Base-by-base conservation (phyloP, 2,329 filamentous ascomycete species). In the Aureobasidium sp. region DNA sequence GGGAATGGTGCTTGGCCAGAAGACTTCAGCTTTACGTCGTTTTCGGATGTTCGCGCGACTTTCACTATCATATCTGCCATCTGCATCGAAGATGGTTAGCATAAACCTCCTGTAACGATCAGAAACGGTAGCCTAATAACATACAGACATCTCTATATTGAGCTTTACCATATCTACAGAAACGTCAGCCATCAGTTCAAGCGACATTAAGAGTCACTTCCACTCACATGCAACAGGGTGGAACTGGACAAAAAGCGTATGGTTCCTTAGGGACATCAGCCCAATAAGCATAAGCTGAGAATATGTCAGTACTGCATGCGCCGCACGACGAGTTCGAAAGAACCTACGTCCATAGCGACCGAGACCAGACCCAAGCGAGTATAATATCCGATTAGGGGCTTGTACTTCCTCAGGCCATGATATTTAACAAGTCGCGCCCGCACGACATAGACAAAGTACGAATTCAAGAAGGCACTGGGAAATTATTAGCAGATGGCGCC, bases 351-450 rank as follows among this genome's bases (percentile, higher is more conserved):
- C 78, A 82, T 80, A 1, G 74, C 67, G 5, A 83, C 71, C 0
- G 81, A 82, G 0, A 83, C 51, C 3, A 76, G 29, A 68, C 82
- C 79, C 17, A 83, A 76, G 48, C 75, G 74, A 29, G 78, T 76
- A 53, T 82, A 83, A 71, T 82, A 82, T 7, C 71, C 71, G 3
- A 81, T 75, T 0, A 83, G 73, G 5, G 76, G 76, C 63, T 77
- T 74, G 67, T 83, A 83, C 64, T 83, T 83, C 8, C 74, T 75
- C 3, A 82, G 70, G 1, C 78, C 78, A 57, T 81, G 78, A 24
- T 59, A 59, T 37, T 75, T 72, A 13, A 82, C 71, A 0, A 83
- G 75, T 2, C 79, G 74, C 3, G 71, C 70, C 65, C 80, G 77
- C 36, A 82, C 79, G 7, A 68, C 75, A 66, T 66, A 76, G 59